phyloP scores from a whole-genome alignment of 345 rosid genomes.

The Aurinia saxatilis region DNA sequence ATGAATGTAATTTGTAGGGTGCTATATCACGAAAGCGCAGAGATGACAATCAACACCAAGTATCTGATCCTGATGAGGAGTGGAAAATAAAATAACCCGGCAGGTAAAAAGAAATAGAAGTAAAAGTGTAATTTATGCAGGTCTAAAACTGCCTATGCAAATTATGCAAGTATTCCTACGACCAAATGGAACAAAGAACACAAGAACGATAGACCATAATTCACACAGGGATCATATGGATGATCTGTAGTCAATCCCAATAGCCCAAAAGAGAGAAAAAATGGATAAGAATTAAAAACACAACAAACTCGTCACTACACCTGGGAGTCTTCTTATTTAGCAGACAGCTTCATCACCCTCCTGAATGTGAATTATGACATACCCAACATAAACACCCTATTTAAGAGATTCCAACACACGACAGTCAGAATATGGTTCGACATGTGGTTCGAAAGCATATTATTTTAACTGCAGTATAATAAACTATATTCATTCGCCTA shows the following conservation, averaged over 20 bases:
- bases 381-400: slow-evolving; percentile 80
- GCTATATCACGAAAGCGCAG: slow-evolving; percentile 2
- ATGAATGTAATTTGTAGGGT: neutral
- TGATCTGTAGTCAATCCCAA: slow-evolving; percentile 37
- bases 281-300: slow-evolving; percentile 39
- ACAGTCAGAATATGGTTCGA: slow-evolving; percentile 42
- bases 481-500: slow-evolving; percentile 15
- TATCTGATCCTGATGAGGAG: slow-evolving; percentile 2
- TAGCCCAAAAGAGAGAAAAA: slow-evolving; percentile 28
- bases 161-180: slow-evolving; percentile 1
- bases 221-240: neutral
- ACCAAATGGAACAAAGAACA: neutral
- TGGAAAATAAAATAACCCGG: neutral
- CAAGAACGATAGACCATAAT: neutral
- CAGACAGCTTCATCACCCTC: slow-evolving; percentile 72
- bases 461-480: slow-evolving; percentile 29
- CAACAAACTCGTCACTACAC: slow-evolving; percentile 69
- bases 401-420: slow-evolving; percentile 71
- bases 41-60: slow-evolving; percentile 3
- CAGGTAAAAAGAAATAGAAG: neutral
- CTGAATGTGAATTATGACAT: slow-evolving; percentile 62
- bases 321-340: slow-evolving; percentile 80
- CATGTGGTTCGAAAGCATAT: slow-evolving; percentile 36
- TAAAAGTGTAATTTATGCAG: slow-evolving; percentile 2
- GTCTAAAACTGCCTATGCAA: slow-evolving; percentile 4